Conservation (phyloP, 169 alveolate species). For the Amoebophrya sp. region DNA sequence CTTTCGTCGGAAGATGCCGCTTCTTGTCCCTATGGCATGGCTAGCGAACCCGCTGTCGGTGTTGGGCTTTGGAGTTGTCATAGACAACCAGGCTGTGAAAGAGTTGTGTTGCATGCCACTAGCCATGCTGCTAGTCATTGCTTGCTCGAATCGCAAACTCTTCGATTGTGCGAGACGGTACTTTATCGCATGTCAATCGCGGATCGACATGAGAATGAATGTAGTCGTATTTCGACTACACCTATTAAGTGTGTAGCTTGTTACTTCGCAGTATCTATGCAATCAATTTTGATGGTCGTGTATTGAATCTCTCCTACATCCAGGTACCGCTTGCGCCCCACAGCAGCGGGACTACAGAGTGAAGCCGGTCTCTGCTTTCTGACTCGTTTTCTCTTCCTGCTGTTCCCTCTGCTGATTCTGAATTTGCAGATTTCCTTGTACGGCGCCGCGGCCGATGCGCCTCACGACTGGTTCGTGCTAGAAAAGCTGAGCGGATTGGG, state of each 20-base stretch:
- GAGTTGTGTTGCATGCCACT: not conserved
- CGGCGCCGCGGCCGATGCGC: slow-evolving; percentile 27
- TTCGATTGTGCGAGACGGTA: not conserved
- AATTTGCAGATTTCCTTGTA: not conserved
- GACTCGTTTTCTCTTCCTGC: not conserved
- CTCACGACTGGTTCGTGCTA: not conserved
- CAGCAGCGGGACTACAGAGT: no score
- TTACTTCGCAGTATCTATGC: no score
- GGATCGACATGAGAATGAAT: no score
- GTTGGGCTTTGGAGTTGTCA: not conserved
- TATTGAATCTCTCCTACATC: no score
- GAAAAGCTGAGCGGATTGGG: not conserved
- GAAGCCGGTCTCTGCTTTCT: not conserved
- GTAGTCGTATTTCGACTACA: no score
- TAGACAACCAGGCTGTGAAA: not conserved
- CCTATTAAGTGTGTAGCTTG: no score
- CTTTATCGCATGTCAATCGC: no score
- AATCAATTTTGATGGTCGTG: no score
- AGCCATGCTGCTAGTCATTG: not conserved
- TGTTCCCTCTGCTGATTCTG: not conserved
- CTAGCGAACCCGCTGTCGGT: not conserved
- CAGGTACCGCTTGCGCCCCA: no score
- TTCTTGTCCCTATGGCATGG: not conserved
- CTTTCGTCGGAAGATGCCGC: not conserved
- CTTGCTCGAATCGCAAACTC: not conserved